Evolutionary conservation across 1,284 basidiomycete species (phyloP), one percentile per base, ranked within the genome.

Genomic region (Cerioporus squamosus): DNA sequence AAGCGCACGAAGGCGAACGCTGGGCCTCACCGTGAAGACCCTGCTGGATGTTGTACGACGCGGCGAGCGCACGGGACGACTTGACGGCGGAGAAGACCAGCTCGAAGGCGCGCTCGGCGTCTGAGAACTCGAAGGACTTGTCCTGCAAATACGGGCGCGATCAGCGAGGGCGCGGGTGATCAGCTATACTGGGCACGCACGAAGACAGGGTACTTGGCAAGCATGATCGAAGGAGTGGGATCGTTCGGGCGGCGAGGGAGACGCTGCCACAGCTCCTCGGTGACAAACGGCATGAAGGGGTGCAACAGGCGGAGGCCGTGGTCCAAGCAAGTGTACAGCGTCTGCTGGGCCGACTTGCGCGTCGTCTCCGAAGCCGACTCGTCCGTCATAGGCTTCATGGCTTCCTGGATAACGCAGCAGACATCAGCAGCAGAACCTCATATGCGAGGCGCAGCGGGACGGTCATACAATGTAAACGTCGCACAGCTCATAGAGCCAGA

Each of bases 271-370:
- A 99, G 79, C 75, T 99, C 97, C 76, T 99, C 97, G 1, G 97
- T 98, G 44, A 99, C 95, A 74, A 91, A 99, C 1, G 97, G 97
- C 97, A 99, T 99, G 80, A 98, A 97, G 1, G 97, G 97, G 75
- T 99, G 97, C 14, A 99, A 81, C 9, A 99, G 81, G 48, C 90
- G 86, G 51, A 99, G 80, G 12, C 97, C 97, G 57, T 89, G 78
- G 68, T 99, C 97, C 42, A 99, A 81, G 72, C 94, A 96, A 14
- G 92, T 97, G 75, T 98, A 98, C 46, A 99, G 79, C 0, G 97
- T 99, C 76, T 99, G 93, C 74, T 98, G 96, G 14, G 96, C 93
- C 7, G 95, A 98, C 49, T 80, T 81, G 55, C 89, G 85, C 18
- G 82, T 85, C 18, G 80, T 80, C 2, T 77, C 67, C 18, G 89